Conservation (phyloP, 306 rosid species). For the Quercus rubra region DNA sequence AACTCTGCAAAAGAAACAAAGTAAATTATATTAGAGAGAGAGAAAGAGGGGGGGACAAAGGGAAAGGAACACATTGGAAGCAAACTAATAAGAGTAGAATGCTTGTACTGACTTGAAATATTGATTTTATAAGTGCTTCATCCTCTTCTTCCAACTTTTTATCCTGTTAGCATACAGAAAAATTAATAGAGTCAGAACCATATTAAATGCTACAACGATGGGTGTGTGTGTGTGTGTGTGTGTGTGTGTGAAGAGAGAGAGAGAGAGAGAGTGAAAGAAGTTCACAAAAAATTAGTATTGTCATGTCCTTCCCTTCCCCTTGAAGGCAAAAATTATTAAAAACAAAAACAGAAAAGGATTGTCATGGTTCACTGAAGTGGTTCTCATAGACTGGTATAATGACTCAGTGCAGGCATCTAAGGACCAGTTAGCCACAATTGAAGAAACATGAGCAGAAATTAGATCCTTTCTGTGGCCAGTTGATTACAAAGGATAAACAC, state of each 20-base stretch:
- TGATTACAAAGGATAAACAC: neutral
- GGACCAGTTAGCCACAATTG: neutral
- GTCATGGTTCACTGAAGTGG: neutral
- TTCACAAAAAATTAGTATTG: too few relatives aligned
- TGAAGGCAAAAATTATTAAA: too few relatives aligned
- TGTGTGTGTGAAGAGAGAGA: too few relatives aligned
- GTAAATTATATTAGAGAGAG: neutral
- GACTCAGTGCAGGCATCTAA: neutral
- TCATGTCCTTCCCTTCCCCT: too few relatives aligned
- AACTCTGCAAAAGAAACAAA: constrained; percentile 42
- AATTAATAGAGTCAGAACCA: neutral
- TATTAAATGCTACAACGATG: neutral
- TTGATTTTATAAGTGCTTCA: constrained; percentile 72
- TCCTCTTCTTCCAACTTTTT: constrained; percentile 80
- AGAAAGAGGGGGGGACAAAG: neutral
- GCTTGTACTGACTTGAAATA: constrained; percentile 49
- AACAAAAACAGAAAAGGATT: too few relatives aligned
- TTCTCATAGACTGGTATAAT: neutral
- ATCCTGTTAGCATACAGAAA: constrained; percentile 42
- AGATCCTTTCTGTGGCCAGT: too few relatives aligned
- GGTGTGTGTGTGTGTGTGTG: neutral
- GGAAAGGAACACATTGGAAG: neutral
- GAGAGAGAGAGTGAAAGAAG: too few relatives aligned
- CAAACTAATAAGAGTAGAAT: neutral
- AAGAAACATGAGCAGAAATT: neutral